These are phyloP conservation scores for Volvox carteri DNA, from an alignment of 163 green algal species.

Conservation along the genomic window DNA sequence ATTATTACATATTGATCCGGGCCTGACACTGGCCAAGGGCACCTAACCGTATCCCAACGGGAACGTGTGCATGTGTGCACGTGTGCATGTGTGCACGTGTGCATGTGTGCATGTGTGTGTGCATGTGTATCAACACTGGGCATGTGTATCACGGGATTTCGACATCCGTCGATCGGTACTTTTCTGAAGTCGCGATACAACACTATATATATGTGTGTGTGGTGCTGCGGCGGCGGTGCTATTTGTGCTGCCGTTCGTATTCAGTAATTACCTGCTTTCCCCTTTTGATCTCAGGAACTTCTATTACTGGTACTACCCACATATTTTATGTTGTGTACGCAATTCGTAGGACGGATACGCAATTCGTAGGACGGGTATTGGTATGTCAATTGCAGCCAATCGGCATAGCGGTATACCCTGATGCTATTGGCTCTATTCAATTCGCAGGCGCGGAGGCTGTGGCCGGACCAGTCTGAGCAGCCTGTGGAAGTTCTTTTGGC, in stretches of 20 bases:
- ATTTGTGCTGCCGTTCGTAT: no score
- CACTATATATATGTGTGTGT: no score
- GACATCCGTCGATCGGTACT: no score
- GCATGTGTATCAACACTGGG: neutral
- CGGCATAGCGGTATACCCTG: no score
- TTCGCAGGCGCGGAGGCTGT: conserved; percentile 31
- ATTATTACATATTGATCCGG: neutral
- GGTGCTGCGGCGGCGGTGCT: neutral
- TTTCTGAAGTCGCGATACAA: no score
- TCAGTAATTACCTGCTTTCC: neutral
- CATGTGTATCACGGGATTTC: no score
- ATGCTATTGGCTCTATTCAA: neutral
- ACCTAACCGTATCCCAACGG: neutral
- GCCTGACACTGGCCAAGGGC: no score
- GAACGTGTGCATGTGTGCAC: neutral
- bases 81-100: neutral
- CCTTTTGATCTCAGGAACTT: no score
- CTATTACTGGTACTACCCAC: neutral
- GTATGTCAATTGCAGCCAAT: neutral
- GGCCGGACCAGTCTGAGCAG: neutral
- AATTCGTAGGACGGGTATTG: neutral
- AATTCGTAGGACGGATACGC: neutral
- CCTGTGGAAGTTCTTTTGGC: neutral
- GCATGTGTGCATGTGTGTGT: neutral
- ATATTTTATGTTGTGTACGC: neutral